Base-by-base conservation (phyloP, 108 stramenopile species). In the Stephanodiscus triporus region DNA sequence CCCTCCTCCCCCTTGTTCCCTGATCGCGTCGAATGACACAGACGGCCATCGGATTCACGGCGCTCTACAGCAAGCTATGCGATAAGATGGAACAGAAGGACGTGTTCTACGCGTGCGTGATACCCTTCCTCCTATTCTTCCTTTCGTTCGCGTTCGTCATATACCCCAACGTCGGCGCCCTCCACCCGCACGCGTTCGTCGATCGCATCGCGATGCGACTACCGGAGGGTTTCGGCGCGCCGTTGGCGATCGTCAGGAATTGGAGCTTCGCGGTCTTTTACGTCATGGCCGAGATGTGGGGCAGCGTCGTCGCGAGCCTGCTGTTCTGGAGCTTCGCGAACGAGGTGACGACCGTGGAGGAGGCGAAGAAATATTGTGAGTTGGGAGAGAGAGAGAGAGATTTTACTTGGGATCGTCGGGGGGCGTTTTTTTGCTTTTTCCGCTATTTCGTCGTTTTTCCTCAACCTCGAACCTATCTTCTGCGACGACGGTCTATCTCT, bases 251-350 rank as follows among this genome's bases (percentile, higher is more conserved):
- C 63, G 72, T 94, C 55, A 86, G 94, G 8, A 97, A 99, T 83
- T 98, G 99, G 99, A 94, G 90, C 40, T 98, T 95, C 78, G 93
- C 95, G 10, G 34, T 98, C 4, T 99, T 98, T 73, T 99, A 98
- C 82, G 95, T 97, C 74, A 84, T 97, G 90, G 96, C 98, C n/a
- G 97, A 99, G 84, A 93, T 98, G 89, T 98, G 97, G 97, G 98
- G 97, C 24, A 91, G 90, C 73, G 97, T 97, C 17, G 97, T 98
- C 34, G 91, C 96, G 29, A 91, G 92, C 48, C 83, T 99, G 24
- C 80, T 99, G 67, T 99, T 99, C 84, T 99, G 99, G 99, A 92
- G 95, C 20, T 96, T 98, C 77, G 97, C 99, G 30, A 99, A 99
- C 80, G 94, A 97, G 74, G 93, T 99, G 36, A 96, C 96, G 37